Conservation (phyloP, 2,329 filamentous ascomycete species). For the Scytalidium sp. region DNA sequence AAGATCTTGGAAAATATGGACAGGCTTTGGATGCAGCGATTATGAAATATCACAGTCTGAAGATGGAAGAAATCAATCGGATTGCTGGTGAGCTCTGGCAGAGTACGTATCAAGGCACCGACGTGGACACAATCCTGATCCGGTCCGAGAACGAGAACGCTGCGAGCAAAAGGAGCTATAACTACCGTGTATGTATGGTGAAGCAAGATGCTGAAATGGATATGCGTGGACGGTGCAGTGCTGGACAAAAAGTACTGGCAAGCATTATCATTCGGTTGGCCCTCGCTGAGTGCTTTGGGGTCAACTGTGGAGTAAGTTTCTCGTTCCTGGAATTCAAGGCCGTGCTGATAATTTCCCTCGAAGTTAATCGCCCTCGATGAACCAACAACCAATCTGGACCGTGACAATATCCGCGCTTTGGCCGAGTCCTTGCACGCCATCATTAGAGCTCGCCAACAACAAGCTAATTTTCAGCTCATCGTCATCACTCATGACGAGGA, state of each 20-base stretch:
- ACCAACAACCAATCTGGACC: conserved; percentile 94
- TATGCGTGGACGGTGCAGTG: conserved; percentile 96
- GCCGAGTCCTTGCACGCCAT: conserved; percentile 83
- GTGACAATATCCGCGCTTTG: conserved; percentile 88
- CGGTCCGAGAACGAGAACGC: conserved; percentile 81
- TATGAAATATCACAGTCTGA: conserved; percentile 92
- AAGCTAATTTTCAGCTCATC: conserved; percentile 96
- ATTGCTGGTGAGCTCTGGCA: conserved; percentile 97
- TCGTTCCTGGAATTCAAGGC: background rate
- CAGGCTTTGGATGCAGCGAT: conserved; percentile 91
- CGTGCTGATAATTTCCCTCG: background rate
- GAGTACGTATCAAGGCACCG: conserved; percentile 92
- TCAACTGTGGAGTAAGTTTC: conserved; percentile 71
- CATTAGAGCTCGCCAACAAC: conserved; percentile 76
- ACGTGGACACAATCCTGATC: conserved; percentile 95
- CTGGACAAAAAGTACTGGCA: conserved; percentile 93
- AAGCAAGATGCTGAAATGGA: conserved; percentile 98
- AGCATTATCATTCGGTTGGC: conserved; percentile 97
- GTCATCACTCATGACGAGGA: conserved; percentile 99
- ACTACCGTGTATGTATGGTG: conserved; percentile 97
- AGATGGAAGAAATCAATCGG: conserved; percentile 97
- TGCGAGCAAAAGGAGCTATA: conserved; percentile 76
- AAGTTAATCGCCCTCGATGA: conserved; percentile 90
- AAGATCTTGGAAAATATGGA: conserved; percentile 81
- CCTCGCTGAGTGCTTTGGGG: conserved; percentile 92